Evolutionary conservation across 1,284 basidiomycete genomes (phyloP).

Genomic region (Melampsora americana): DNA sequence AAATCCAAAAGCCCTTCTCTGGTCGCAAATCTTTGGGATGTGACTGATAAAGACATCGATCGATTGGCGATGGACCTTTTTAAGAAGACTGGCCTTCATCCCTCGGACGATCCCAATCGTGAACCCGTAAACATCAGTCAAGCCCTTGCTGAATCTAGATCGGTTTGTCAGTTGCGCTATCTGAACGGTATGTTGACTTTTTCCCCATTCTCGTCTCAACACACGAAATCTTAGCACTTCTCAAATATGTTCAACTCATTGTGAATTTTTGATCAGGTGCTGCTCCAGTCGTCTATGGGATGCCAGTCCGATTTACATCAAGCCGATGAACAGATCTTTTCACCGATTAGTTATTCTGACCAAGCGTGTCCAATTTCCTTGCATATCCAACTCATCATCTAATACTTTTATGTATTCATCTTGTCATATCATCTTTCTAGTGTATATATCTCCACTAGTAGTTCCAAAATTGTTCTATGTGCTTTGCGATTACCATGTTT

Average conservation of each 20-base stretch:
- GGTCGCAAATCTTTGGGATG: slow-evolving; percentile 94
- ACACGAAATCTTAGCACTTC: background rate
- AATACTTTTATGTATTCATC: background rate
- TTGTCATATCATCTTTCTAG: too few relatives aligned
- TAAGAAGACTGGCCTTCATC: slow-evolving; percentile 54
- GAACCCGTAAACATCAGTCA: slow-evolving; percentile 7
- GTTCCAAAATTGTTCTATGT: too few relatives aligned
- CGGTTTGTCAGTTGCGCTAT: slow-evolving; percentile 22
- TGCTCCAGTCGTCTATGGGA: slow-evolving; percentile 31
- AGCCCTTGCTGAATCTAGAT: slow-evolving; percentile 21
- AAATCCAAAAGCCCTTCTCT: slow-evolving; percentile 69
- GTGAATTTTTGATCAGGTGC: slow-evolving; percentile 19
- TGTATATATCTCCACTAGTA: too few relatives aligned
- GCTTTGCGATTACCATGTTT: too few relatives aligned
- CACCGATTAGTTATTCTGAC: too few relatives aligned
- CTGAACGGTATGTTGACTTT: slow-evolving; percentile 22
- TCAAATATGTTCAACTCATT: too few relatives aligned
- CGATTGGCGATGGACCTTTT: slow-evolving; percentile 81
- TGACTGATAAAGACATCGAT: slow-evolving; percentile 95
- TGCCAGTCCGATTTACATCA: slow-evolving; percentile 22
- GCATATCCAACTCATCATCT: too few relatives aligned
- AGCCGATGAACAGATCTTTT: background rate
- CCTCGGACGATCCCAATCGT: background rate
- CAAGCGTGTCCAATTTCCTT: too few relatives aligned
- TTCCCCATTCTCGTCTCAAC: background rate